These are phyloP conservation scores for Neophaeococcomyces aloes DNA, from an alignment of 2,329 filamentous ascomycete species.

Conservation along the genomic window DNA sequence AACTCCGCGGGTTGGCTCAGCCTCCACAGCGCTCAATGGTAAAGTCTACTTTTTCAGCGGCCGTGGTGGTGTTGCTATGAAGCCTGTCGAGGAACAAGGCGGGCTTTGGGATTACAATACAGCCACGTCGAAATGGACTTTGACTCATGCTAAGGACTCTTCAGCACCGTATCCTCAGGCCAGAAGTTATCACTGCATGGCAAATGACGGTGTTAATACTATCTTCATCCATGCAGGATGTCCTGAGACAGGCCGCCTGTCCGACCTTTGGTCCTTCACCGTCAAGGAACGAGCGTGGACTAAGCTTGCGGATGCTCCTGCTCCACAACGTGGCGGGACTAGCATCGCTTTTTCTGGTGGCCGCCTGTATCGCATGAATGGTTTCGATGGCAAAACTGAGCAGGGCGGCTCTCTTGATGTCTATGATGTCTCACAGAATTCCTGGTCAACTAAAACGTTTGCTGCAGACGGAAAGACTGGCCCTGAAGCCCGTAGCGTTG, in stretches of 20 bases:
- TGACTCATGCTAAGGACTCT: conserved; percentile 46
- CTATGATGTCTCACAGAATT: conserved; percentile 30
- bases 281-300: conserved; percentile 55
- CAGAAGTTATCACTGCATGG: conserved; percentile 60
- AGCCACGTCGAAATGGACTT: conserved; percentile 52
- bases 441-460: conserved; percentile 30
- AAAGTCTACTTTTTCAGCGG: conserved; percentile 76
- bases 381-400: conserved; percentile 61
- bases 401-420: conserved; percentile 63
- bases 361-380: conserved; percentile 67
- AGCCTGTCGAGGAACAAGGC: conserved; percentile 62
- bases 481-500: conserved; percentile 42
- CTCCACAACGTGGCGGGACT: conserved; percentile 54
- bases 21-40: conserved; percentile 55
- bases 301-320: conserved; percentile 56
- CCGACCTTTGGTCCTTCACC: conserved; percentile 71
- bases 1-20: conserved; percentile 43
- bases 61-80: conserved; percentile 57
- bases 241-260: conserved; percentile 50
- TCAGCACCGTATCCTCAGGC: conserved; percentile 45
- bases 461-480: conserved; percentile 36
- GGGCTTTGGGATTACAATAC: conserved; percentile 68
- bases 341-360: conserved; percentile 55
- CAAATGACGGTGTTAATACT: conserved; percentile 53
- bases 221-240: conserved; percentile 71